Conservation (phyloP, 2,329 filamentous ascomycete species). For the Elsinoe necatrix region DNA sequence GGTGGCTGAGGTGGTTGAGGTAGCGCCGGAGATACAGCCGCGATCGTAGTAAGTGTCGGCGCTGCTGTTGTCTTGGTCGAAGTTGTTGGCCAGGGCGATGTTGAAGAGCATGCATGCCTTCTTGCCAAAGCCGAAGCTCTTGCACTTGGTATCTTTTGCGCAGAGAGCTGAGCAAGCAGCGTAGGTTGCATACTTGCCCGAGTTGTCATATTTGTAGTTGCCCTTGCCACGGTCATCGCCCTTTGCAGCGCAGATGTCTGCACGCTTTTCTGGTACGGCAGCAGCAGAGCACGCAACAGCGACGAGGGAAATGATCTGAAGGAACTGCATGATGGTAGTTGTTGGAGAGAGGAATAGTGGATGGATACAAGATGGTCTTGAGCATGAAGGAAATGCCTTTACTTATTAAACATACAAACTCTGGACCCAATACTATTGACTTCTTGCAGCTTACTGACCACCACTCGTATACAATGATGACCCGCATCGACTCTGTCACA, state of each 20-base stretch:
- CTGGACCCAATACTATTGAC: background rate
- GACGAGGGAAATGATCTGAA: background rate
- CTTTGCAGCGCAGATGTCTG: constrained; percentile 5
- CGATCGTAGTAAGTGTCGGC: constrained; percentile 11
- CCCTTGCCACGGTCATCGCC: constrained; percentile 11
- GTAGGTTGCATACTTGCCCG: background rate
- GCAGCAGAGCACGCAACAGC: background rate
- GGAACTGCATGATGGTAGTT: background rate
- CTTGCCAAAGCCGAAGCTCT: constrained; percentile 10
- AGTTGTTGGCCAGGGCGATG: constrained; percentile 6
- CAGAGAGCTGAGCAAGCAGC: constrained; percentile 5
- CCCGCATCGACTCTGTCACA: background rate
- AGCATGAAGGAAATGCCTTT: background rate
- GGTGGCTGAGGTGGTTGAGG: background rate
- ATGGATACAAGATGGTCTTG: background rate
- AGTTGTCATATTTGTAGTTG: constrained; percentile 13
- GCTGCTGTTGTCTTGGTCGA: constrained; percentile 8
- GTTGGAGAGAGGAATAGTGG: background rate
- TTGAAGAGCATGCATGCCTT: constrained; percentile 14
- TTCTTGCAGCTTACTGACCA: background rate
- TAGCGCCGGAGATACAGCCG: background rate
- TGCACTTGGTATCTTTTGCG: background rate
- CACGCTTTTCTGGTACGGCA: background rate
- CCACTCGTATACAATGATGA: background rate
- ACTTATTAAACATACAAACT: background rate